These are phyloP conservation scores for Grosmannia penicillata DNA, from an alignment of 2,329 filamentous ascomycete genomes.

Conservation along the genomic window DNA sequence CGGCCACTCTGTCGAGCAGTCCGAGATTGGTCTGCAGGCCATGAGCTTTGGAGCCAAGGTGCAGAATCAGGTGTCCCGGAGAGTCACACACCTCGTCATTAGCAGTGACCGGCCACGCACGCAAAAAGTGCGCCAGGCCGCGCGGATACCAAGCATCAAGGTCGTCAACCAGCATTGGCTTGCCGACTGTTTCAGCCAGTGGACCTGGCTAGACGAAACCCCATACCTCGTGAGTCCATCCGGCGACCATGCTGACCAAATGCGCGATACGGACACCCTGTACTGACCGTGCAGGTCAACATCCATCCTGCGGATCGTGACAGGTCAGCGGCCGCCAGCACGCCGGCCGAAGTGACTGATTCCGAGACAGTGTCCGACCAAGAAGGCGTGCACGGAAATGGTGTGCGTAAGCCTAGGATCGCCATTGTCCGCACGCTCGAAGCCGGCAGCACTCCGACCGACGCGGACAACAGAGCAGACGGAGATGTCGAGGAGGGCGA, in stretches of 20 bases:
- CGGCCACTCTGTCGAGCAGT: constrained; percentile 60
- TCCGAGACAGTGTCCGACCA: constrained; percentile 15
- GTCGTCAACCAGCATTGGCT: constrained; percentile 92
- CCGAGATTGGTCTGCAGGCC: constrained; percentile 79
- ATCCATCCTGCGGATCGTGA: constrained; percentile 53
- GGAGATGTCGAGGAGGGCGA: constrained; percentile 15
- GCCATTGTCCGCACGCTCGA: neutral
- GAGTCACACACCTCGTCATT: constrained; percentile 61
- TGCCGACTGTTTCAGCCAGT: constrained; percentile 67
- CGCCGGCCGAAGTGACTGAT: constrained; percentile 15
- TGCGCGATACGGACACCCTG: no score
- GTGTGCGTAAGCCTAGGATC: neutral
- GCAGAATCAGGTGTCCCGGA: constrained; percentile 39
- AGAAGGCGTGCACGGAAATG: constrained; percentile 15
- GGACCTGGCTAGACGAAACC: constrained; percentile 64
- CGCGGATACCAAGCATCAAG: constrained; percentile 64
- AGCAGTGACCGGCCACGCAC: constrained; percentile 61
- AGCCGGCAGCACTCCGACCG: neutral
- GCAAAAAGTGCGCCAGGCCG: constrained; percentile 79
- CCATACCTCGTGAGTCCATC: constrained; percentile 42
- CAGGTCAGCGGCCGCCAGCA: constrained; percentile 17
- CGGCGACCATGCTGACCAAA: neutral
- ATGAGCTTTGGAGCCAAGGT: constrained; percentile 68
- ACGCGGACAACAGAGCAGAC: neutral
- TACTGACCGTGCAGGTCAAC: constrained; percentile 32